phyloP scores from a whole-genome alignment of 2,329 filamentous ascomycete genomes.

The Ophiostoma pallidulum region DNA sequence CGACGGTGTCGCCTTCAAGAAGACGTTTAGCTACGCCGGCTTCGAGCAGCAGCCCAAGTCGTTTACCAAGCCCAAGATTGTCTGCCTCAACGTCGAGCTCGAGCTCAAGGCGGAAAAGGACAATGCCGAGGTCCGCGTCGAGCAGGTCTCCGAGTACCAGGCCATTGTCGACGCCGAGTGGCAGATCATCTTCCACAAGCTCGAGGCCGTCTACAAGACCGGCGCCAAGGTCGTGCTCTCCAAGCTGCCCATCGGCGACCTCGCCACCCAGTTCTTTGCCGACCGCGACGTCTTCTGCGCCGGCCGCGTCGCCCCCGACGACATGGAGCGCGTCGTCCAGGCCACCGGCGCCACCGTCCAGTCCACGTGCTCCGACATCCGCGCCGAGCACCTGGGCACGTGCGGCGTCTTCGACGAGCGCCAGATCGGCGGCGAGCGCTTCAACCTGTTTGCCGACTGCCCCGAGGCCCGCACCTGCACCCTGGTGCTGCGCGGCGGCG shows the following conservation, averaged over 20 bases:
- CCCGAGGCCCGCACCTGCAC: constrained; percentile 95
- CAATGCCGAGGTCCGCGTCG: constrained; percentile 94
- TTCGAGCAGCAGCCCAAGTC: constrained; percentile 98
- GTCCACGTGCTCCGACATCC: constrained; percentile 94
- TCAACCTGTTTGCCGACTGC: constrained; percentile 98
- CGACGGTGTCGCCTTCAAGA: constrained; percentile 98
- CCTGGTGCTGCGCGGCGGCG: constrained; percentile 84
- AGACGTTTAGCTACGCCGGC: constrained; percentile 97
- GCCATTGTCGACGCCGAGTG: constrained; percentile 98
- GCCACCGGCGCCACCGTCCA: constrained; percentile 87
- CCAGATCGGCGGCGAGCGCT: constrained; percentile 93
- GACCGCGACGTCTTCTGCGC: constrained; percentile 98
- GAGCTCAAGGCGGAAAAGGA: constrained; percentile 99
- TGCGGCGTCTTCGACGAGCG: constrained; percentile 90
- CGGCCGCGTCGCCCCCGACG: constrained; percentile 80
- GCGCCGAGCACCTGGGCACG: constrained; percentile 76
- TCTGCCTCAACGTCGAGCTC: constrained; percentile 94
- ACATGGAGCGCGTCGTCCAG: constrained; percentile 93
- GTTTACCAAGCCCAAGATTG: constrained; percentile 90
- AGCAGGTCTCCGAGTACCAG: constrained; percentile 98
- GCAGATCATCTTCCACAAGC: constrained; percentile 99
- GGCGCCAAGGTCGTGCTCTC: constrained; percentile 96
- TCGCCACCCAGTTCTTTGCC: constrained; percentile 96
- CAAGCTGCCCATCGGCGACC: constrained; percentile 92
- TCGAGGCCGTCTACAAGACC: constrained; percentile 87